Base-by-base conservation (phyloP, 2,329 filamentous ascomycete species). In the Ophiostoma angusticollis region DNA sequence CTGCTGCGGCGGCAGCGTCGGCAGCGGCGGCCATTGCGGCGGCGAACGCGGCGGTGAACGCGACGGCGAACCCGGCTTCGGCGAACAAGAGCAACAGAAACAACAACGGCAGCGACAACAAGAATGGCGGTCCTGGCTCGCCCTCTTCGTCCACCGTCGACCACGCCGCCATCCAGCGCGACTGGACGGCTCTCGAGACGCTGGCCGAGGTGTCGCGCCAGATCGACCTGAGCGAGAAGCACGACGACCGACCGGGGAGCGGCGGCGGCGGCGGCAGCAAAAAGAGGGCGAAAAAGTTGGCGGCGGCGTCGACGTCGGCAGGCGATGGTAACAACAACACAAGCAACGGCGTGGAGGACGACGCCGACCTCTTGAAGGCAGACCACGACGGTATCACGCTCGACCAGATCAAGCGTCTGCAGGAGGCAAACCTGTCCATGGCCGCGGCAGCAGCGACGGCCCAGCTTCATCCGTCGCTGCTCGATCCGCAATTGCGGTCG, bases 181-280 rank as follows among this genome's bases (percentile, higher is more conserved):
- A 76, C 47, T 84, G 85, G 68, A 85, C 84, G 45, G 83, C 84
- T 2, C 66, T 94, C 27, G 84, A 93, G 55, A 86, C 86, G 5
- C 67, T 94, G 17, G 86, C 86, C 23, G 86, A 94, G 59, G 86
- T 87, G 0, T 93, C 86, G 35, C 73, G 84, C 36, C 83, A 84
- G 56, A 74, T 91, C 42, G 81, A 82, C 49, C 64, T 76, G 13
- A 72, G 66, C 43, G 70, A 77, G 50, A 76, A 75, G 52, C 70
- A 67, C 37, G 70, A 72, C 49, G 64, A 65, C 41, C 60, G 70
- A 9, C 22, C 13, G 29, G 28, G 7, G 27, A 29, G 17, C 35
- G 29, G 18, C 29, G 24, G 16, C 18, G 13, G 19, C 35, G 14
- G 11, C 17, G 19, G 14, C 36, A 31, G 28, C 37, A 39, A 22